Evolutionary conservation across 164 flowering plant species (phyloP), one percentile per base, ranked within the genome.

Genomic region (Stephania yunnanensis): DNA sequence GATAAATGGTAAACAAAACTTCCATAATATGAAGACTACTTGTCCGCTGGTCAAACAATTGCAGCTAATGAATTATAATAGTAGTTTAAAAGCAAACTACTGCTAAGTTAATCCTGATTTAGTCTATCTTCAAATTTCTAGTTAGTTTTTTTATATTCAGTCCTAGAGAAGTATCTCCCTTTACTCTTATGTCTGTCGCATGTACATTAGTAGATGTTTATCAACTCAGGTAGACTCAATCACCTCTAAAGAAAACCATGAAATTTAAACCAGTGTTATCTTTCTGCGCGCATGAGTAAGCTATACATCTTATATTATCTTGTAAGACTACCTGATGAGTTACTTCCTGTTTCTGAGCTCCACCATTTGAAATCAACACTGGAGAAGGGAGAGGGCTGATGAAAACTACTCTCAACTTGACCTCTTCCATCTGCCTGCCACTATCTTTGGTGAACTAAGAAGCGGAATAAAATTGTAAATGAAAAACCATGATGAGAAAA

Each of bases 381-480:
- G 98, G 93, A 45, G 96, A 91, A 73, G 75, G 71, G 11, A 88
- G 84, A 70, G 90, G 89, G 72, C 84, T 85, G 66, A 84, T 70
- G 19, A 92, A 87, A 58, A 77, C 69, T 81, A 94, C 98, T 76
- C 78, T 89, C 76, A 94, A 80, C 84, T 94, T 94, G 69, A 80
- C 80, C 85, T 94, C 98, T 77, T 92, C 89, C 77, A 94, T 74
- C 68, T 80, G 80, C 78, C 74, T 90, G 36, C 87, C 87, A 73
- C 69, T 83, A n/a, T 84, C 92, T 83, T 85, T 92, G 44, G 84
- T 61, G 80, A 94, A 94, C 98, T 94, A 89, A 70, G 46, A 72
- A 36, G 42, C 42, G 42, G 42, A 36, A 36, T 36, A 75, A 75
- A 75, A 13, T 55, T 80, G 80, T 72, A 55, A 75, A 75, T 76